Evolutionary conservation across 345 rosid genomes (phyloP).

Genomic region (Reutealis trisperma): DNA sequence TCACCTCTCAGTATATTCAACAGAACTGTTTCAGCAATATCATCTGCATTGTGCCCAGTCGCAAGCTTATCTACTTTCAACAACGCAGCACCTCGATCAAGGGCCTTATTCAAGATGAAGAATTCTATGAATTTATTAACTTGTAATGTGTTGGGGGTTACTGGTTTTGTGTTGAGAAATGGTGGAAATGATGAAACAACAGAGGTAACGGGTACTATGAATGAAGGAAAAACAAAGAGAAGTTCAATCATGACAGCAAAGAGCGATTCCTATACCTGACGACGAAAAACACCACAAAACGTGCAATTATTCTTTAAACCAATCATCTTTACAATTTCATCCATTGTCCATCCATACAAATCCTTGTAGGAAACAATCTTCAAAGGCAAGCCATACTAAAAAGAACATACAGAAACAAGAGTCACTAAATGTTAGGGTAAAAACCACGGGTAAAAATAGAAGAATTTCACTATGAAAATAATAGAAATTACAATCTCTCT

Average conservation of each 20-base stretch:
- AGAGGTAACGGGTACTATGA: neutral
- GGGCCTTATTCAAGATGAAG: slow-evolving; percentile 54
- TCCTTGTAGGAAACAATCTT: slow-evolving; percentile 93
- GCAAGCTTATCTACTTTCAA: slow-evolving; percentile 88
- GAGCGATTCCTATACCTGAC: slow-evolving; percentile 76
- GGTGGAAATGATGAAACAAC: neutral
- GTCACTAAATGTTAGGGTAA: no score
- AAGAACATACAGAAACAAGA: neutral
- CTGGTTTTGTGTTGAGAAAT: neutral
- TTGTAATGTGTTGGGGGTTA: neutral
- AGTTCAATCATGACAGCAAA: neutral
- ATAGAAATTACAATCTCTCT: no score
- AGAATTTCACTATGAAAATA: no score
- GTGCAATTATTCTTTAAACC: slow-evolving; percentile 96
- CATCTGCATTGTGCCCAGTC: slow-evolving; percentile 97
- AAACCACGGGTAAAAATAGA: no score
- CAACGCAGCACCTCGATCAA: slow-evolving; percentile 87
- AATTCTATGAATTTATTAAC: slow-evolving; percentile 7
- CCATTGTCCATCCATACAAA: slow-evolving; percentile 99
- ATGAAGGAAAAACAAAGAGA: neutral
- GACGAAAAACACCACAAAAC: slow-evolving; percentile 92
- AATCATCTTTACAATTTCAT: slow-evolving; percentile 92
- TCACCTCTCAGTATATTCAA: slow-evolving; percentile 89
- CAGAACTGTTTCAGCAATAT: slow-evolving; percentile 93
- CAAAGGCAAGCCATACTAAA: slow-evolving; percentile 84